Conservation (phyloP, 2,329 filamentous ascomycete genomes). For the Talaromyces funiculosus region DNA sequence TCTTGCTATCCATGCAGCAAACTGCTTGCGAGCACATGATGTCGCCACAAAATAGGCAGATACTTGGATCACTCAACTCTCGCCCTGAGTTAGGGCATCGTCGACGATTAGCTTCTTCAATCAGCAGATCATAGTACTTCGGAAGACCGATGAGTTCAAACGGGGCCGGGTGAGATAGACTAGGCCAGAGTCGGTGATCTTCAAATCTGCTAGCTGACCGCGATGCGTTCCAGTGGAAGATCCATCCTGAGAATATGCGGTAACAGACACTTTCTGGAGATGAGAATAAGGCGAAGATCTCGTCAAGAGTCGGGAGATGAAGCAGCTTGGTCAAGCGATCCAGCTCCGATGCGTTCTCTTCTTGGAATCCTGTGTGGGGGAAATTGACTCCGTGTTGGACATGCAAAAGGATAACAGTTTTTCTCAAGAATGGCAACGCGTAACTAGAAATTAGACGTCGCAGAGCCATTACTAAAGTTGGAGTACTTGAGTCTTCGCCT, state of each 20-base stretch:
- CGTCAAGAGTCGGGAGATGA: slow-evolving; percentile 69
- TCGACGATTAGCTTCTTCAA: slow-evolving; percentile 80
- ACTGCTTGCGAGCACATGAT: slow-evolving; percentile 93
- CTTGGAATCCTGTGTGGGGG: slow-evolving; percentile 59
- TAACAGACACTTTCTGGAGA: slow-evolving; percentile 41
- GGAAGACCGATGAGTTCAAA: slow-evolving; percentile 91
- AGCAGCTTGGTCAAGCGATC: slow-evolving; percentile 73
- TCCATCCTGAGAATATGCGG: slow-evolving; percentile 62
- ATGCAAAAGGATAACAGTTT: slow-evolving; percentile 75
- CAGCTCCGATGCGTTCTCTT: slow-evolving; percentile 67
- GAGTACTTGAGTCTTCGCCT: slow-evolving; percentile 30
- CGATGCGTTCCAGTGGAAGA: slow-evolving; percentile 47
- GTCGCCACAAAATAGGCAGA: slow-evolving; percentile 94
- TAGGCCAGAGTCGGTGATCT: slow-evolving; percentile 37
- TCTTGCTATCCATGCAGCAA: slow-evolving; percentile 64
- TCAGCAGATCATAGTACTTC: slow-evolving; percentile 83
- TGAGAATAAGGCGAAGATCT: slow-evolving; percentile 62
- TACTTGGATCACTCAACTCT: slow-evolving; percentile 80
- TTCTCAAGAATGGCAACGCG: slow-evolving; percentile 83
- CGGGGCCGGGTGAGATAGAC: slow-evolving; percentile 75
- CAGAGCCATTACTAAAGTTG: slow-evolving; percentile 28
- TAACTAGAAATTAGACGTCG: slow-evolving; percentile 62
- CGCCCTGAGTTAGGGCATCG: slow-evolving; percentile 86
- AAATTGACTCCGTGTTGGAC: slow-evolving; percentile 87
- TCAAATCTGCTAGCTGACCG: slow-evolving; percentile 28